These are phyloP conservation scores for Oidiodendron maius DNA, from an alignment of 495 filamentous ascomycete genomes.

Conservation along the genomic window DNA sequence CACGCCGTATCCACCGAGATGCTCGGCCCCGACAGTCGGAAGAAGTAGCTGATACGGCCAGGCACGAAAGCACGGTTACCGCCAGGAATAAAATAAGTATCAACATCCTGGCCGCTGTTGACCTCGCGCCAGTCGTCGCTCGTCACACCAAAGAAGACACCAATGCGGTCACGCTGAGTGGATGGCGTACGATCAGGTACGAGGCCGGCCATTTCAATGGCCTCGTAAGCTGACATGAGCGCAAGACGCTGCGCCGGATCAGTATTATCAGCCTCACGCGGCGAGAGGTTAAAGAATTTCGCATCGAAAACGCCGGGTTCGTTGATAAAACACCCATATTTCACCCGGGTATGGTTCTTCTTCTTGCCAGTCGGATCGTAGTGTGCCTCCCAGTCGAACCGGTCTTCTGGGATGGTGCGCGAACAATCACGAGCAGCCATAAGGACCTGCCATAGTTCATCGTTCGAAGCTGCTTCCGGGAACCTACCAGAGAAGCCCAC, in stretches of 20 bases:
- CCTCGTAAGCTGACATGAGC: constrained; percentile 83
- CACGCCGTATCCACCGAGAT: constrained; percentile 87
- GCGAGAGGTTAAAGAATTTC: constrained; percentile 93
- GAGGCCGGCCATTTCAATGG: constrained; percentile 84
- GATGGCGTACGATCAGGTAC: constrained; percentile 81
- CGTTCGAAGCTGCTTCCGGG: constrained; percentile 56
- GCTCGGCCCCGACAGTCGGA: constrained; percentile 83
- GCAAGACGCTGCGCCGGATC: constrained; percentile 87
- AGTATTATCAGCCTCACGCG: constrained; percentile 78
- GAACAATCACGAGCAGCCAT: constrained; percentile 59
- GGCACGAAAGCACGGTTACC: constrained; percentile 82
- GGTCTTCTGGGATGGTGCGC: constrained; percentile 58
- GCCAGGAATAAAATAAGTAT: constrained; percentile 88
- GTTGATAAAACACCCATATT: constrained; percentile 84
- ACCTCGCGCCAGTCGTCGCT: constrained; percentile 88
- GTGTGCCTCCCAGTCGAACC: constrained; percentile 76
- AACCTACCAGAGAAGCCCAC: constrained; percentile 76
- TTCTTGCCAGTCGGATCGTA: constrained; percentile 69
- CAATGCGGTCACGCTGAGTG: constrained; percentile 77
- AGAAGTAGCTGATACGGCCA: constrained; percentile 78
- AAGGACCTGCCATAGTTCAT: constrained; percentile 61
- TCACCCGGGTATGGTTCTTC: constrained; percentile 77
- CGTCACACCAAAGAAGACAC: constrained; percentile 87
- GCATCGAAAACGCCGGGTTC: constrained; percentile 82
- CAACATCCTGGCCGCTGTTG: constrained; percentile 80